Percentiles rank a stretch among this genome's conserved stretches.
These are phyloP conservation scores for Pythium aquatile DNA, from an alignment of 352 stramenopile species.

Conservation along the genomic window DNA sequence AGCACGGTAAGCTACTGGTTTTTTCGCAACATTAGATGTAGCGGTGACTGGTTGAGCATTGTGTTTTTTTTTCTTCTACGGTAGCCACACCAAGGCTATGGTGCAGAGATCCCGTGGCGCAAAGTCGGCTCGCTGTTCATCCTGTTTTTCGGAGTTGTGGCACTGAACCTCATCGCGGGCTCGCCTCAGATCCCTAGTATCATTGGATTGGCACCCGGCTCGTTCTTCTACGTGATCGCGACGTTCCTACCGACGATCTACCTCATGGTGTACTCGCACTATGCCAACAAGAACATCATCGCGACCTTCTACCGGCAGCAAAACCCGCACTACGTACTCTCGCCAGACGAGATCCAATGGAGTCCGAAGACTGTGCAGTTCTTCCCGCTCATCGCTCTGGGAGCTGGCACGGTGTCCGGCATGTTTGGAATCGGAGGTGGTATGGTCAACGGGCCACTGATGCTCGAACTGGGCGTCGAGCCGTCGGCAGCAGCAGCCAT, in stretches of 20 bases:
- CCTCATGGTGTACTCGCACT: constrained; percentile 75
- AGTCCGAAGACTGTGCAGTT: constrained; percentile 63
- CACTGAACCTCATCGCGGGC: constrained; percentile 93
- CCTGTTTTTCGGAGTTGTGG: constrained; percentile 89
- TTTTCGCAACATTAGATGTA: neutral
- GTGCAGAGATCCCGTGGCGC: constrained; percentile 53
- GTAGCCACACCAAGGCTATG: constrained; percentile 30
- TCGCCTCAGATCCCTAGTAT: constrained; percentile 84
- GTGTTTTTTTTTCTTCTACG: neutral
- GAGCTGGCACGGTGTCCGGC: constrained; percentile 90
- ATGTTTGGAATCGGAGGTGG: constrained; percentile 96
- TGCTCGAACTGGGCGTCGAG: constrained; percentile 93
- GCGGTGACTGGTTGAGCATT: neutral
- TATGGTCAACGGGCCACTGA: constrained; percentile 94
- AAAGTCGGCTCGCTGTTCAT: constrained; percentile 84
- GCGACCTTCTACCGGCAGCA: constrained; percentile 51
- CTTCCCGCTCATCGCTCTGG: constrained; percentile 89
- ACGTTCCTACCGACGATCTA: constrained; percentile 60
- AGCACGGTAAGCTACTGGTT: neutral
- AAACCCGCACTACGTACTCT: constrained; percentile 47
- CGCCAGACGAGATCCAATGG: constrained; percentile 51
- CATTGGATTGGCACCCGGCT: constrained; percentile 86
- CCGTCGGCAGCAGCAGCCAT: constrained; percentile 85
- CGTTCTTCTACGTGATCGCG: constrained; percentile 69
- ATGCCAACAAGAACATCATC: constrained; percentile 53